These are phyloP conservation scores for Penicillium maclennaniae DNA, from an alignment of 495 filamentous ascomycete species.

Conservation along the genomic window DNA sequence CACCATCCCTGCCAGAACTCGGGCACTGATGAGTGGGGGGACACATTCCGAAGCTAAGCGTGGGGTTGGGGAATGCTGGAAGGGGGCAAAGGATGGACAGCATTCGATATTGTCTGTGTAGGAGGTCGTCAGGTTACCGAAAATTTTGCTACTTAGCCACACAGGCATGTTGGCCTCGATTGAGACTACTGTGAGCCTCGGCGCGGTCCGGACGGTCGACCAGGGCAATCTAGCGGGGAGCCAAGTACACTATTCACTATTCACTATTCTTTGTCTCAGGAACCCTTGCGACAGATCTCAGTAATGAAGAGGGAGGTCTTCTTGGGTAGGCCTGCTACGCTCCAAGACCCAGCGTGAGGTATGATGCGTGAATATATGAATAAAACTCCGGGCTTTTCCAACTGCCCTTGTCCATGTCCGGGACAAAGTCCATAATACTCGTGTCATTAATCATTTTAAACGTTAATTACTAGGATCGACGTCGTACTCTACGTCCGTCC, in stretches of 20 bases:
- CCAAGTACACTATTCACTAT: too few species aligned
- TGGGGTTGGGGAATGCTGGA: background rate
- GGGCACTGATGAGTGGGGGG: background rate
- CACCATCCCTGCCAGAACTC: background rate
- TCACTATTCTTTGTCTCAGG: too few species aligned
- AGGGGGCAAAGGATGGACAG: too few species aligned
- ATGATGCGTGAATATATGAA: background rate
- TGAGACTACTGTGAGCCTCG: too few species aligned
- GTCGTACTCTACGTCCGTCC: constrained; percentile 40
- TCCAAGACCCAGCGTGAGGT: background rate
- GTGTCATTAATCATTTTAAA: background rate
- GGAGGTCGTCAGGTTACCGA: too few species aligned
- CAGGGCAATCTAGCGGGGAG: too few species aligned
- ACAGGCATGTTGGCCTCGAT: too few species aligned
- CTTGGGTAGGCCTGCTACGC: background rate
- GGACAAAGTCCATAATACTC: background rate
- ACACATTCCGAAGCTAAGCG: background rate
- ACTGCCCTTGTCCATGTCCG: background rate
- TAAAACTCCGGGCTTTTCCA: background rate
- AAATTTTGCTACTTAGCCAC: too few species aligned
- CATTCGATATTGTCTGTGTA: too few species aligned
- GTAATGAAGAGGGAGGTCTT: background rate
- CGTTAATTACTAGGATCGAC: constrained; percentile 23
- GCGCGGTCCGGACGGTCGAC: too few species aligned
- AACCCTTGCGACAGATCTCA: too few species aligned